Conservation (phyloP, 257 asterid genomes). For the Lycium ferocissimum region DNA sequence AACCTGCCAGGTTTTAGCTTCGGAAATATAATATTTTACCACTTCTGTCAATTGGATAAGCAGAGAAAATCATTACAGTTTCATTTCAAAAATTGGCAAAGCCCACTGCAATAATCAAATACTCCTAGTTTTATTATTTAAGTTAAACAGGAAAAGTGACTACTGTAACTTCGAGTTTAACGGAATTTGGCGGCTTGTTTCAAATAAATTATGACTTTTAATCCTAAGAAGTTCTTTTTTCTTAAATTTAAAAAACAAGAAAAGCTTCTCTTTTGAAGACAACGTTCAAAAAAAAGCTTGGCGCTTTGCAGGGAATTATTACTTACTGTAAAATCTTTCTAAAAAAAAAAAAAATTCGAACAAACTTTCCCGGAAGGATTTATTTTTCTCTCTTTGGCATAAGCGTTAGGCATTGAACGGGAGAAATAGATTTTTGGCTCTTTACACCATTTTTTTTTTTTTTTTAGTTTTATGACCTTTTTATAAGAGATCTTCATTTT, state of each 20-base stretch:
- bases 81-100: background rate
- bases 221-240: background rate
- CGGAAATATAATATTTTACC: background rate
- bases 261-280: background rate
- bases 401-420: background rate
- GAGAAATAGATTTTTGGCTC: too few species aligned
- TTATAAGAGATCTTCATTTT: too few species aligned
- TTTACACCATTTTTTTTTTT: too few species aligned
- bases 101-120: background rate
- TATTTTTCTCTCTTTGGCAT: too few species aligned
- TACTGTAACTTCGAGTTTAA: background rate
- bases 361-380: background rate
- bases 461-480: too few species aligned
- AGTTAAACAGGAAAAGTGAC: background rate
- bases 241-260: background rate
- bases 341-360: background rate
- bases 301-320: background rate
- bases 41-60: background rate
- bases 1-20: background rate
- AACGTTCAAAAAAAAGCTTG: background rate
- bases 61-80: background rate
- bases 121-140: background rate
- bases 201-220: background rate
- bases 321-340: too few species aligned
- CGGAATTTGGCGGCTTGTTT: background rate